Conservation (phyloP, 164 flowering plant species). For the Tinospora cordifolia region DNA sequence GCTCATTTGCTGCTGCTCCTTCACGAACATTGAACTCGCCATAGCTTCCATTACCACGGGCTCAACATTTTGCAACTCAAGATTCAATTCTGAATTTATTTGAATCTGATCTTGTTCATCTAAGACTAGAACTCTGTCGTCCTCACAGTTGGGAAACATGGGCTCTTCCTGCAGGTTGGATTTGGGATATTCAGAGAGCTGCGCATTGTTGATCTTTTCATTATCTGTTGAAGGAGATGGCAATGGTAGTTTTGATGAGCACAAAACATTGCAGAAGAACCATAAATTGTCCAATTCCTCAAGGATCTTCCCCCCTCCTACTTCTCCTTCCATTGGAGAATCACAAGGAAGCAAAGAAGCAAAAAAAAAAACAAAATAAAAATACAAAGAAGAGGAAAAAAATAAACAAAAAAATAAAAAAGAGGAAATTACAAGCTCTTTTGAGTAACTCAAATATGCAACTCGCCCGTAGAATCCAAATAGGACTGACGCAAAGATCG, state of each 20-base stretch:
- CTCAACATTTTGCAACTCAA: slow-evolving; percentile 1
- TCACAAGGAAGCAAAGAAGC: background rate
- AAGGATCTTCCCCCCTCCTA: slow-evolving; percentile 10
- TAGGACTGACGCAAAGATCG: background rate
- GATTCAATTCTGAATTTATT: slow-evolving; percentile 9
- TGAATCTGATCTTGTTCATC: background rate
- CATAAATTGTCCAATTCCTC: slow-evolving; percentile 36
- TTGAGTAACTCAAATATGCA: background rate
- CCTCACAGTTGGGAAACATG: slow-evolving; percentile 2
- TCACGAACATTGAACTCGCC: background rate
- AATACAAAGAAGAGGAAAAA: too few species aligned
- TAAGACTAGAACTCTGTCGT: slow-evolving; percentile 3
- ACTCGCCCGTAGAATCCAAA: background rate
- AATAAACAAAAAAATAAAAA: too few species aligned
- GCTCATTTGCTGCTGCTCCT: slow-evolving; percentile 12
- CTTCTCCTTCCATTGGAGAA: slow-evolving; percentile 25
- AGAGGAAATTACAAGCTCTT: background rate
- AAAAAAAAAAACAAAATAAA: background rate
- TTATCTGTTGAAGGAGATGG: background rate
- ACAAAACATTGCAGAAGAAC: slow-evolving; percentile 34
- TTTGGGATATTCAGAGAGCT: slow-evolving; percentile 8
- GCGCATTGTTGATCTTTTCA: background rate
- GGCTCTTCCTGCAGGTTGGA: slow-evolving; percentile 11
- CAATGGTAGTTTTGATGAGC: slow-evolving; percentile 12
- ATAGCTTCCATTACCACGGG: slow-evolving; percentile 1